Evolutionary conservation across 225 moss, liverwort and hornwort species (phyloP).

Genomic region (Takakia lepidozioides): DNA sequence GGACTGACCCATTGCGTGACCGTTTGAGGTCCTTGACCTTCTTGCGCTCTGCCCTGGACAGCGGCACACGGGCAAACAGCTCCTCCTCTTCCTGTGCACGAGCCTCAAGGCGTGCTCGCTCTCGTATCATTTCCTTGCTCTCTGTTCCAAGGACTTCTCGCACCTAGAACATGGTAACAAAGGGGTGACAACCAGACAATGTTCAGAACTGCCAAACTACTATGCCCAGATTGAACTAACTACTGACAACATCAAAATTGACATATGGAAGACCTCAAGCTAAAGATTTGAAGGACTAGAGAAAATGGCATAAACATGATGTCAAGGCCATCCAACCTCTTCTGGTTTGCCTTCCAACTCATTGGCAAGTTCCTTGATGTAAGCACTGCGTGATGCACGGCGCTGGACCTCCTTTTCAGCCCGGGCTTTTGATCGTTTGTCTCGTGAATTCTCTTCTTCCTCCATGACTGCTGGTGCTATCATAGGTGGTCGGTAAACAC

Average conservation of each 20-base stretch:
- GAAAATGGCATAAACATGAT: too few species aligned
- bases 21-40: conserved; percentile 87
- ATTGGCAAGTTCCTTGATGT: conserved; percentile 74
- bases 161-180: conserved; percentile 45
- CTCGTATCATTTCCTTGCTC: conserved; percentile 80
- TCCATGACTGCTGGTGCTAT: conserved; percentile 80
- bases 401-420: conserved; percentile 77
- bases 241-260: too few species aligned
- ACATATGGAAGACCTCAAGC: too few species aligned
- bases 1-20: conserved; percentile 71
- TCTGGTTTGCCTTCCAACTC: conserved; percentile 91
- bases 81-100: conserved; percentile 92
- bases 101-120: conserved; percentile 78
- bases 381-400: conserved; percentile 82
- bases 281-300: too few species aligned
- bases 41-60: conserved; percentile 73
- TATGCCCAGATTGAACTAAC: too few species aligned
- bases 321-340: conserved; percentile 22
- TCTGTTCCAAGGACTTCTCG: conserved; percentile 60
- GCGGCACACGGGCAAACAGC: conserved; percentile 85
- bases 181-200: too few species aligned
- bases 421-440: conserved; percentile 59
- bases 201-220: too few species aligned
- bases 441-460: conserved; percentile 55
- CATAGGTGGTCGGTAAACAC: conserved; percentile 86